Conservation (phyloP, 345 rosid species). For the Populus ilicifolia region DNA sequence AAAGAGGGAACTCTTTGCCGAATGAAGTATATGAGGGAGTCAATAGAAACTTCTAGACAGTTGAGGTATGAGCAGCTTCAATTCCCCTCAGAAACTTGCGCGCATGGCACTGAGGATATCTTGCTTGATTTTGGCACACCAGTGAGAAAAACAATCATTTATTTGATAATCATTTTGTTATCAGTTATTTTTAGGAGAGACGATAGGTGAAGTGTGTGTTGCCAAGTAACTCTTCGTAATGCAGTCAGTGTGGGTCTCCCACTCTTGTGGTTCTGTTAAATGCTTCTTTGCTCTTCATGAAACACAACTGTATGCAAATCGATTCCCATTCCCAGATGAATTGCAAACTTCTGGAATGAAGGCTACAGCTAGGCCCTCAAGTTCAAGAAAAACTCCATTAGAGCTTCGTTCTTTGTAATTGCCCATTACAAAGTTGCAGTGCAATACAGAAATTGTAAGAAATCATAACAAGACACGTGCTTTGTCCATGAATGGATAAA, state of each 20-base stretch:
- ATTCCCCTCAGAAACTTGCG: slow-evolving; percentile 30
- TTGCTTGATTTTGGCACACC: slow-evolving; percentile 37
- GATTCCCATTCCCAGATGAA: neutral
- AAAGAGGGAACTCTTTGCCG: slow-evolving; percentile 36
- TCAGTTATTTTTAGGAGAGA: neutral
- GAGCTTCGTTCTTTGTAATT: neutral
- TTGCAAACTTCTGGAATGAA: neutral
- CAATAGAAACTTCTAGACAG: slow-evolving; percentile 80
- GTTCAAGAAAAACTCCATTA: neutral
- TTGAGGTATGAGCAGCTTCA: slow-evolving; percentile 69
- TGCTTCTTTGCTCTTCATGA: neutral
- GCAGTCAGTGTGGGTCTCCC: neutral
- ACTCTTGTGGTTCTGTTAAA: neutral
- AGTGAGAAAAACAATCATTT: neutral
- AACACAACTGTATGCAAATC: neutral
- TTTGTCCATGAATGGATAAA: neutral
- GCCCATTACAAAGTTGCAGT: neutral
- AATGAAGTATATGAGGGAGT: slow-evolving; percentile 45
- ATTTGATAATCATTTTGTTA: neutral
- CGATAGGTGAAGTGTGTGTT: neutral
- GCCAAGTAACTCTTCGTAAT: neutral
- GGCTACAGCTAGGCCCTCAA: too few relatives aligned
- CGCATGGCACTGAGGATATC: slow-evolving; percentile 47
- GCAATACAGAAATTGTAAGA: neutral
- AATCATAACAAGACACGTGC: neutral